Base-by-base conservation (phyloP, 345 rosid species). In the Eutrema japonicum region DNA sequence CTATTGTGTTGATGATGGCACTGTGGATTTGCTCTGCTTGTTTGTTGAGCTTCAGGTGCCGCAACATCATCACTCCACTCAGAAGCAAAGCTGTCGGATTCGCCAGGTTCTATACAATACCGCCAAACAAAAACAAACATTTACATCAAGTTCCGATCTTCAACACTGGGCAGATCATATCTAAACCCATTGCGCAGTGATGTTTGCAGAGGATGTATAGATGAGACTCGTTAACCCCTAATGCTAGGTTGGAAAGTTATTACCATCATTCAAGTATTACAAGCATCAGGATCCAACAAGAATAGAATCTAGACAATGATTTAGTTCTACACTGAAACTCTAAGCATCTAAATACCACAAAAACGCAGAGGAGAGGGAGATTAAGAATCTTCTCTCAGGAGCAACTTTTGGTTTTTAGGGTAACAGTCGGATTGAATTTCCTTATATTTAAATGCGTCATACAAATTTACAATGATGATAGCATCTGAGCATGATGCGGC, bases 61-160 rank as follows among this genome's bases (percentile, higher is more conserved):
- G 89, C 79, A 95, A 81, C 98, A 92, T 92, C 57, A 90, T 52
- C 53, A 95, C 93, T 40, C 89, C 60, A 66, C 97, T 92, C 83
- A 90, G 64, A 53, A 92, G 82, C 79, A 92, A 82, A 43, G 99
- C 99, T 42, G 99, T 95, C 16, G 99, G 98, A 72, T 95, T 95
- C 16, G 99, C 98, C 87, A 92, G 4, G 81, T 95, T 86, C 99
- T 89, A 55, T 30, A 59, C 22, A 50, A 54, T 49, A 61, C 4
- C 42, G 3, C 51, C 53, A 61, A 62, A 52, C 3, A 70, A 38
- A 13, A 64, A 41, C 45, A 52, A 1, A 30, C 52, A 14, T 56
- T 22, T 22, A 22, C 26, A 22, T 22, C 26, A 22, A 22, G 26
- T 22, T 22, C 26, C 26, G 35, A 33, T 12, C 2, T 40, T 16